Evolutionary conservation across 2,329 filamentous ascomycete genomes (phyloP), one percentile per base, ranked within the genome.

Genomic region (Anisogramma anomala): DNA sequence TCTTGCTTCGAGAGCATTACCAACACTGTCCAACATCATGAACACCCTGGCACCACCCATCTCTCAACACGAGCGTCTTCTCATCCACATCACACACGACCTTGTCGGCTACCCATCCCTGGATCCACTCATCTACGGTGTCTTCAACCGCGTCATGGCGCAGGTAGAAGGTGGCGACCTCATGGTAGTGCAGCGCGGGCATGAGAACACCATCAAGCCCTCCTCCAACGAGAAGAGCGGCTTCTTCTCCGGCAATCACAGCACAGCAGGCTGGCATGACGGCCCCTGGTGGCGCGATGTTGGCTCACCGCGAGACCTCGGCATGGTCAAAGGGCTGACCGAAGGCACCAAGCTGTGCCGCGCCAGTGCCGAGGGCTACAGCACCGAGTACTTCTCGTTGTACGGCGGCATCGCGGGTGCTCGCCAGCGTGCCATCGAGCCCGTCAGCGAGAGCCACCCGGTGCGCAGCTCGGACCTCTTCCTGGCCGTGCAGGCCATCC

Each of bases 61-160:
- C 56, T 88, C 87, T 41, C 91, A 89, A 7, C 91, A 98, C 64
- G 91, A 98, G 65, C 84, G 89, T 36, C 82, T 98, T 6, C 83
- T 93, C 54, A 96, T 98, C 54, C 91, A 98, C 66, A 93, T 91
- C 49, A 94, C 89, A 7, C 91, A 98, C 67, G 91, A 96, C 60
- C 76, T 98, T 32, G 79, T 87, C 51, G 86, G 86, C 52, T 98
- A 98, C 59, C 91, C 91, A 3, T 89, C 86, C 14, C 77, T 98
- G 52, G 89, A 96, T 58, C 87, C 89, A 14, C 74, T 95, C 41
- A 85, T 96, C 53, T 86, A 96, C 63, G 74, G 75, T 43, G 87
- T 91, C 49, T 98, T 98, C 66, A 83, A 83, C 41, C 81, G 87
- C 39, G 88, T 98, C 55, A 98, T 98, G 91, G 77, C 87, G n/a